Evolutionary conservation across 495 filamentous ascomycete species (phyloP).

Genomic region (Neurospora tetraspora): DNA sequence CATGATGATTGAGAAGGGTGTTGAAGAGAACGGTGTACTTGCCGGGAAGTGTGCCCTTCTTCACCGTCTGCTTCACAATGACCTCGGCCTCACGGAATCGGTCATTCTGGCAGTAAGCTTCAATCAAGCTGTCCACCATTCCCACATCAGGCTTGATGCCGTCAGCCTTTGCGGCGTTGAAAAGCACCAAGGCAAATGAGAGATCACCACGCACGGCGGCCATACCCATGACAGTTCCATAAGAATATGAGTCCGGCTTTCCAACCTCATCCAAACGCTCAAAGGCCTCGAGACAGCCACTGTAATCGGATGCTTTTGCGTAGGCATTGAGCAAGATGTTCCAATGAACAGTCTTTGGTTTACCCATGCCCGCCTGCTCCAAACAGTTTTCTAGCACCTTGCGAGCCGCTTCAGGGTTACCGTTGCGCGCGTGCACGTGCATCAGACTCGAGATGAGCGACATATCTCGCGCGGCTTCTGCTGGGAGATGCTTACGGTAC

Average conservation of each 20-base stretch:
- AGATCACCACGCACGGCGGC: constrained; percentile 66
- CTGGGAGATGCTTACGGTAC: constrained; percentile 23
- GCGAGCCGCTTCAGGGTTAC: constrained; percentile 47
- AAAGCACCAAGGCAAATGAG: constrained; percentile 52
- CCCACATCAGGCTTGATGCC: constrained; percentile 30
- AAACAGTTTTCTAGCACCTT: constrained; percentile 50
- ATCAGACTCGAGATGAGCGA: constrained; percentile 39
- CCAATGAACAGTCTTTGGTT: constrained; percentile 45
- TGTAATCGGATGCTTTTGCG: constrained; percentile 51
- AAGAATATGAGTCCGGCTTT: constrained; percentile 50
- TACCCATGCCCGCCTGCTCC: constrained; percentile 41
- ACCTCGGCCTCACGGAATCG: constrained; percentile 49
- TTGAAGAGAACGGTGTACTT: constrained; percentile 63
- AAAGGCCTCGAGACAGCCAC: constrained; percentile 51
- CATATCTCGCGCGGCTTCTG: constrained; percentile 27
- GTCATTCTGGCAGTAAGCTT: constrained; percentile 58
- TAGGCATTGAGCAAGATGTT: constrained; percentile 73
- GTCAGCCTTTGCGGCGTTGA: constrained; percentile 39
- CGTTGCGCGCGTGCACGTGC: constrained; percentile 53
- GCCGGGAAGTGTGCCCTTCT: constrained; percentile 31
- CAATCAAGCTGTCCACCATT: constrained; percentile 56
- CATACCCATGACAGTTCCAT: constrained; percentile 61
- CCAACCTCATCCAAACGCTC: constrained; percentile 40
- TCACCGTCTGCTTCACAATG: constrained; percentile 35
- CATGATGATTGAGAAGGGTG: constrained; percentile 56